Percentiles rank a stretch among this genome's conserved stretches.
phyloP scores from a whole-genome alignment of 2,329 filamentous ascomycete species.

The Fusarium sublunatum region DNA sequence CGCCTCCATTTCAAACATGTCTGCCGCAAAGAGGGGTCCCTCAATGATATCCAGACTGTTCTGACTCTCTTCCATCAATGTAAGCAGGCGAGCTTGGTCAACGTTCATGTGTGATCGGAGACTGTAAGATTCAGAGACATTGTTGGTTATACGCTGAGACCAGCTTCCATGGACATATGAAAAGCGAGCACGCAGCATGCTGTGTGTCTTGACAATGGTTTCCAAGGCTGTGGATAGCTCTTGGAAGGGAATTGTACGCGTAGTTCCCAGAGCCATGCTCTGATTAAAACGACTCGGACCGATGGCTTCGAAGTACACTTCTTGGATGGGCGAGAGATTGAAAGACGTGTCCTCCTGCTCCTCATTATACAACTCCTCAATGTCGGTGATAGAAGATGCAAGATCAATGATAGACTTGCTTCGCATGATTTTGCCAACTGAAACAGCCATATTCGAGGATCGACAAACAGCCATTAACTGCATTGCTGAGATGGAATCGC shows the following conservation, averaged over 20 bases:
- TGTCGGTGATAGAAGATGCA: conserved; percentile 14
- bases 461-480: conserved; percentile 37
- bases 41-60: conserved; percentile 5
- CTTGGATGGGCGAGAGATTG: conserved; percentile 25
- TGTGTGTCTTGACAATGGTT: conserved; percentile 21
- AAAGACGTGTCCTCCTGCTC: conserved; percentile 15
- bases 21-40: conserved; percentile 12
- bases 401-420: conserved; percentile 39
- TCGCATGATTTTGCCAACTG: conserved; percentile 37
- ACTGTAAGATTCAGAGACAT: conserved; percentile 4
- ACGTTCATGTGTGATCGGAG: conserved; percentile 1
- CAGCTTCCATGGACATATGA: neutral
- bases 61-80: conserved; percentile 18
- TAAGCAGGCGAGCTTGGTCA: neutral
- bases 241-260: neutral
- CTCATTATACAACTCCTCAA: conserved; percentile 4
- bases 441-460: conserved; percentile 25
- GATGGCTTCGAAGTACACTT: conserved; percentile 24
- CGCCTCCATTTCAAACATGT: conserved; percentile 35
- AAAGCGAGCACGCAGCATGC: conserved; percentile 38
- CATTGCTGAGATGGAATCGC: conserved; percentile 40
- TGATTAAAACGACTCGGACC: conserved; percentile 32
- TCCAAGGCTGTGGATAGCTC: conserved; percentile 15
- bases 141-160: conserved; percentile 20
- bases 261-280: conserved; percentile 26